Evolutionary conservation across 1,284 basidiomycete genomes (phyloP).

Genomic region (Volvariella volvacea): DNA sequence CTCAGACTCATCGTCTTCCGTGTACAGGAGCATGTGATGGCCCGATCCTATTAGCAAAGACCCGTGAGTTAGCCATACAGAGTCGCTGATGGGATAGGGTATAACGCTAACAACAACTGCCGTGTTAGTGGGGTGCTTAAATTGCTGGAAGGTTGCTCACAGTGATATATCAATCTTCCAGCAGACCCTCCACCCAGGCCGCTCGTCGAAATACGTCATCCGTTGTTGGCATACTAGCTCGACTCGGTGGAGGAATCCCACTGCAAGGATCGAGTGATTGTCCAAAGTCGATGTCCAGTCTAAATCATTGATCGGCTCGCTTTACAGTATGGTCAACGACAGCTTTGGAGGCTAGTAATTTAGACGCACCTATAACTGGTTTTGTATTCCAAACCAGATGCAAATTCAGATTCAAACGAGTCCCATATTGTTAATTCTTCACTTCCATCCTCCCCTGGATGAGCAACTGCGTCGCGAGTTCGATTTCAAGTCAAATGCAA

Average conservation of each 20-base stretch:
- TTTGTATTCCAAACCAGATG: conserved; percentile 78
- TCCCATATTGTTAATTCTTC: conserved; percentile 92
- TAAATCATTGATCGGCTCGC: conserved; percentile 70
- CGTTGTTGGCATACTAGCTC: conserved; percentile 85
- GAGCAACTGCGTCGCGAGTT: conserved; percentile 38
- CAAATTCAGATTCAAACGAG: conserved; percentile 89
- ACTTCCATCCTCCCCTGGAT: conserved; percentile 37
- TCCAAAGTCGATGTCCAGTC: conserved; percentile 92
- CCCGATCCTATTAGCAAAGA: conserved; percentile 71
- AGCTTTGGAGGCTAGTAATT: conserved; percentile 9
- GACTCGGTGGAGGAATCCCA: conserved; percentile 74
- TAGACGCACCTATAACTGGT: conserved; percentile 51
- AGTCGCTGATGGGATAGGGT: conserved; percentile 74
- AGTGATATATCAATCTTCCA: conserved; percentile 63
- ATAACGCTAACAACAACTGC: conserved; percentile 45
- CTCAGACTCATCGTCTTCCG: conserved; percentile 25
- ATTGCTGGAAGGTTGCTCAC: conserved; percentile 30
- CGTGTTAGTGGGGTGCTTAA: conserved; percentile 1
- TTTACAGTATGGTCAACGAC: conserved; percentile 14
- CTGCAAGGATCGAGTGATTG: conserved; percentile 81
- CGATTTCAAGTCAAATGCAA: conserved; percentile 5
- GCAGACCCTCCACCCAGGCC: conserved; percentile 75
- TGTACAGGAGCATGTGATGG: conserved; percentile 73
- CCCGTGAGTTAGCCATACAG: conserved; percentile 82
- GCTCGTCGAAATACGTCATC: conserved; percentile 82